Evolutionary conservation across 495 filamentous ascomycete genomes (phyloP).

Genomic region (Neurospora sp.): DNA sequence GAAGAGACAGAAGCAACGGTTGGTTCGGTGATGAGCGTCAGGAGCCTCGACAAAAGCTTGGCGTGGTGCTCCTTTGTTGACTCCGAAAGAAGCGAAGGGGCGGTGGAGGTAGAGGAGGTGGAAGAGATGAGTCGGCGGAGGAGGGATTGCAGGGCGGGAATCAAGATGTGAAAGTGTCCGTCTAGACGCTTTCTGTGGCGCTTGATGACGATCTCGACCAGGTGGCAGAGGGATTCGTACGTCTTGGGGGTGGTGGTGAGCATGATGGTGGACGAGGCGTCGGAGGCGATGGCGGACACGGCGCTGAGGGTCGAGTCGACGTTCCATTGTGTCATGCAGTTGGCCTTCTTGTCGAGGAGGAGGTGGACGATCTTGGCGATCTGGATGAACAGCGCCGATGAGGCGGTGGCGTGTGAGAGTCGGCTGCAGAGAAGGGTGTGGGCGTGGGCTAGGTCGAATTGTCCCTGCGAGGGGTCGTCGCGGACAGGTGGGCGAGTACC

Average conservation of each 20-base stretch:
- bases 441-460: constrained; percentile 21
- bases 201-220: constrained; percentile 50
- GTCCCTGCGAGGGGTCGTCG: background rate
- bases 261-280: constrained; percentile 2
- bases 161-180: constrained; percentile 56
- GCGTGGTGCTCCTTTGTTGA: constrained; percentile 40
- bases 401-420: background rate
- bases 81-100: background rate
- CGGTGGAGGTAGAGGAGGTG: constrained; percentile 18
- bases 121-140: constrained; percentile 53
- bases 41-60: constrained; percentile 54
- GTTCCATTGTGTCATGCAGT: constrained; percentile 56
- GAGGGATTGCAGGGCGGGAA: constrained; percentile 52
- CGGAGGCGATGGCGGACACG: constrained; percentile 44
- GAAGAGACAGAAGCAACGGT: constrained; percentile 56
- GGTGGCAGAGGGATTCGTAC: constrained; percentile 46
- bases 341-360: constrained; percentile 46
- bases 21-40: constrained; percentile 72
- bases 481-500: constrained; percentile 6
- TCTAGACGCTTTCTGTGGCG: constrained; percentile 36
- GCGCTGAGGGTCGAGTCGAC: constrained; percentile 53
- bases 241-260: constrained; percentile 22
- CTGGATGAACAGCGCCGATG: constrained; percentile 41
- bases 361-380: constrained; percentile 42
- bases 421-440: constrained; percentile 18